Base-by-base conservation (phyloP, 352 stramenopile genomes). In the Phytophthora cryptogea region DNA sequence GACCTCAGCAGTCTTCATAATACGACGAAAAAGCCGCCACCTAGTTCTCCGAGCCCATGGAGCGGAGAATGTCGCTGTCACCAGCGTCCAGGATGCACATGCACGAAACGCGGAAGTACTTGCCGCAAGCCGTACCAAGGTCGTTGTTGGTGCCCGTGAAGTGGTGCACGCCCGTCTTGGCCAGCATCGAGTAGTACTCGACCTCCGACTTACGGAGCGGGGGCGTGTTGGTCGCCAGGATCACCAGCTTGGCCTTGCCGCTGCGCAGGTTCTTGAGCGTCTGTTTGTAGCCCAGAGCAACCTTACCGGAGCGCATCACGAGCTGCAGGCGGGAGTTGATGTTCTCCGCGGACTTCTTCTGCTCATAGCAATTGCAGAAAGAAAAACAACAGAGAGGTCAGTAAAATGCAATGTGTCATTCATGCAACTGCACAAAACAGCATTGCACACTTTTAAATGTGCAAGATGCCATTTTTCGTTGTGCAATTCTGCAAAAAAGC, bases 141-240 rank as follows among this genome's bases (percentile, higher is more conserved):
- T 99, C 96, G 58, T 95, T 98, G 92, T 99, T 99, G 74, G 91
- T 97, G 58, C 98, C 98, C 49, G 88, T 78, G 78, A 99, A 99
- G 87, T 99, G 97, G 86, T 99, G 97, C 59, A 99, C 97, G 40
- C 84, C 84, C 50, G 87, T 98, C 92, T 99, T 99, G 73, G 94
- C 96, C 57, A 99, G 90, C 97, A 99, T 99, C 63, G 97, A 98
- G 84, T 99, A 98, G 92, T 99, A 99, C 84, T 99, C 97, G 72
- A 99, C 86, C 80, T 99, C 97, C 35, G 96, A 99, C 91, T 99
- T 99, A 74, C 97, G 89, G 50, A 99, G 85, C 39, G 97, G 94
- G 41, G 97, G 97, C 72, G 94, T 99, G 91, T 99, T 99, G 68
- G 86, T 97, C 37, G 95, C 85, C 69, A 99, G 95, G 54, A 99